These are phyloP conservation scores for Solanum sejunctum DNA, from an alignment of 257 asterid species.

Conservation along the genomic window DNA sequence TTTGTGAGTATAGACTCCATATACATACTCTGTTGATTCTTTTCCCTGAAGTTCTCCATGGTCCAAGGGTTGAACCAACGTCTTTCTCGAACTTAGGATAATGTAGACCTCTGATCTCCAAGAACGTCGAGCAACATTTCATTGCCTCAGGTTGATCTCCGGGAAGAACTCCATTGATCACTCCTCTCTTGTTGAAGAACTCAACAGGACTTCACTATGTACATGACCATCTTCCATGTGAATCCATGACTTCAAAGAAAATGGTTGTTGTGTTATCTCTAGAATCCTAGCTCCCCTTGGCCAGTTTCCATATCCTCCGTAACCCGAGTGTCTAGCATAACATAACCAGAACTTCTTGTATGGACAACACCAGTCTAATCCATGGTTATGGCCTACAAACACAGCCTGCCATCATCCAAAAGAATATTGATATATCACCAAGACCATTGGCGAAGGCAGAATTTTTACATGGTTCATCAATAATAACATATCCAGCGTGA, in stretches of 20 bases:
- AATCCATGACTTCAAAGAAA: conserved; percentile 74
- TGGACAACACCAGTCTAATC: conserved; percentile 97
- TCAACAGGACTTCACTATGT: conserved; percentile 51
- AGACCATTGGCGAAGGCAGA: neutral
- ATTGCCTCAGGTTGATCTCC: neutral
- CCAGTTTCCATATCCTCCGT: conserved; percentile 93
- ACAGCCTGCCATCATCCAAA: conserved; percentile 46
- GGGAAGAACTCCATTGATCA: neutral
- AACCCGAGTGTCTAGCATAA: conserved; percentile 91
- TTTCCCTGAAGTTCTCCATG: neutral
- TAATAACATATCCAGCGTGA: neutral
- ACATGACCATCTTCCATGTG: conserved; percentile 68
- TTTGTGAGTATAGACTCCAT: neutral
- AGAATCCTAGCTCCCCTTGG: conserved; percentile 60
- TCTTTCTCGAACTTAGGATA: neutral
- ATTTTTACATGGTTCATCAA: neutral
- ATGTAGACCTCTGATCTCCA: neutral
- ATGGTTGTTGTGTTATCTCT: conserved; percentile 45
- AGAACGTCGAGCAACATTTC: neutral
- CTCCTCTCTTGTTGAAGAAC: conserved; percentile 11
- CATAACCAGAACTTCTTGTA: conserved; percentile 68
- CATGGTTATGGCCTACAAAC: conserved; percentile 92
- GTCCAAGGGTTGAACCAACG: neutral
- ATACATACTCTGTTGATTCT: neutral
- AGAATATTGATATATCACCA: neutral